Evolutionary conservation across 75 land plant genomes (phyloP), one percentile per base, ranked within the genome.

Genomic region (Sequoia sempervirens): DNA sequence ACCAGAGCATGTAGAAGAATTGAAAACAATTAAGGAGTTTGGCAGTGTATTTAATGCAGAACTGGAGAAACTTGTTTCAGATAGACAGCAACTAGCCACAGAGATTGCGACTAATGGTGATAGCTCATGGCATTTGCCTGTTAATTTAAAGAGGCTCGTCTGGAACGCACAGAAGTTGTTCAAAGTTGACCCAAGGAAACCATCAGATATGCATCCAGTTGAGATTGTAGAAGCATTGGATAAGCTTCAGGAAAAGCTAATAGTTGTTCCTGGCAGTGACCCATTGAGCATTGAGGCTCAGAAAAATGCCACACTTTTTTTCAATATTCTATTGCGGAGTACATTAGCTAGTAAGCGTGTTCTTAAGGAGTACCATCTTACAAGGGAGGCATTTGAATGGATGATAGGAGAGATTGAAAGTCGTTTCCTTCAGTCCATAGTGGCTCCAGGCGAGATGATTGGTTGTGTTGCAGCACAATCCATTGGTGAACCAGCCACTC

Each of bases 391-490:
- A 83, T 97, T 97, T 90, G 96, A 94, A 47, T 97, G 99, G 99
- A 93, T 97, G 20, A 88, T 97, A 75, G 99, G 98, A 84, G 99
- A 97, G 87, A 96, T 97, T 17, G 99, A 97, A 84, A 91, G 98
- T 15, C 93, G 96, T 10, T 97, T 97, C 81, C 81, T 97, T 70
- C 99, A 97, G 88, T 97, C 99, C 41, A 82, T 97, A 40, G 99
- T 97, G 2, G 98, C 98, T 69, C 95, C 99, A 17, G 99, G 98
- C 38, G 99, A 97, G 86, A 97, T 97, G 99, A 97, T 97, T 86
- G 99, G 99, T 8, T 90, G 91, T 84, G 91, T 90, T 81, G 91
- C 91, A 70, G 91, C 91, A 36, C 91, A 90, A 40, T 90, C 91
- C 38, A 90, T 90, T 45, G 91, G 91, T 54, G 91, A 90, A 75